phyloP scores from a whole-genome alignment of 139 green algal genomes.

The Tetraselmis striata region DNA sequence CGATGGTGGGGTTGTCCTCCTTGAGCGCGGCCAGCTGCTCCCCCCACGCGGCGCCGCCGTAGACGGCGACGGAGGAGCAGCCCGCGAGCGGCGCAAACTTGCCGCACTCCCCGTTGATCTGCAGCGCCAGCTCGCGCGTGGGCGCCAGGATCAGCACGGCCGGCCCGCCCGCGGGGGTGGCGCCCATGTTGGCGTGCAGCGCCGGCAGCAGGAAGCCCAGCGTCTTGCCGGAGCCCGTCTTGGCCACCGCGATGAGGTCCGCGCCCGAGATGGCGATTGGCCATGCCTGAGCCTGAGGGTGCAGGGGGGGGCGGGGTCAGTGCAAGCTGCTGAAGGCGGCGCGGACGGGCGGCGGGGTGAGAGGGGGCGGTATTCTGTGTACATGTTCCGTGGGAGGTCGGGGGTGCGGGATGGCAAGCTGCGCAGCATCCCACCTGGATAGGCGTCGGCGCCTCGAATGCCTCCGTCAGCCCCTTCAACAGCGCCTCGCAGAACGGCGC shows the following conservation, averaged over 20 bases:
- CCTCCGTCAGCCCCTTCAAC: conserved; percentile 64
- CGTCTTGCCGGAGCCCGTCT: conserved; percentile 90
- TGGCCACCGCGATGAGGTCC: conserved; percentile 78
- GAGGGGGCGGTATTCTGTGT: neutral
- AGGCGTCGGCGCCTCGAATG: conserved; percentile 73
- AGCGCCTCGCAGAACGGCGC: conserved; percentile 51
- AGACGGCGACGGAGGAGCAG: conserved; percentile 62
- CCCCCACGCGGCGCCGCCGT: conserved; percentile 59
- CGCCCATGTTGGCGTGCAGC: conserved; percentile 21
- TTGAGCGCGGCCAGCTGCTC: conserved; percentile 30
- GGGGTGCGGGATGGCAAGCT: no score
- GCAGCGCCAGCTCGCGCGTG: conserved; percentile 85
- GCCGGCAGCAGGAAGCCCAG: conserved; percentile 81
- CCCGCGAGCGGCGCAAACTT: conserved; percentile 31
- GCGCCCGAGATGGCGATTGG: conserved; percentile 78
- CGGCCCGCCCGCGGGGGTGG: conserved; percentile 24
- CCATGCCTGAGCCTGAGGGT: conserved; percentile 58
- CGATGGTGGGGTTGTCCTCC: conserved; percentile 51
- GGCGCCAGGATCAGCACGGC: conserved; percentile 74
- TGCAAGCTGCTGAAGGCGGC: no score
- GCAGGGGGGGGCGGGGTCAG: no score
- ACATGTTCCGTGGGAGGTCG: neutral
- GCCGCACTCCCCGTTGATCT: conserved; percentile 57
- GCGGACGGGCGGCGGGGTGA: no score
- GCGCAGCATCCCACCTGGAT: conserved; percentile 59